Conservation (phyloP, 2,329 filamentous ascomycete species). For the Verticillium dahliae region DNA sequence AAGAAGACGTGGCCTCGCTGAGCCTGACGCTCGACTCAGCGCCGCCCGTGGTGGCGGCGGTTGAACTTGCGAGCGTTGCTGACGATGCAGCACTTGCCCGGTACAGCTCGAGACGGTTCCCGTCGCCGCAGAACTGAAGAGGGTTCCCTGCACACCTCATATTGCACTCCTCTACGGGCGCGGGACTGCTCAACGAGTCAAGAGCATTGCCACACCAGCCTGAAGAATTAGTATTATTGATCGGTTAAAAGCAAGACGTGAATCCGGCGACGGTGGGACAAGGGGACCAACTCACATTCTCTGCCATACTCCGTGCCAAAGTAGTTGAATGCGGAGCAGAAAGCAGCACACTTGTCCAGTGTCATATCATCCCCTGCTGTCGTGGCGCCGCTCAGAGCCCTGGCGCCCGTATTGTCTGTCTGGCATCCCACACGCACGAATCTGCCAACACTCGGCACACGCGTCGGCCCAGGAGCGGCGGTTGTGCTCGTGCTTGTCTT, state of each 20-base stretch:
- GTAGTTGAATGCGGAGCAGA: slow-evolving; percentile 27
- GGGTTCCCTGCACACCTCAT: slow-evolving; percentile 28
- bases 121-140: slow-evolving; percentile 30
- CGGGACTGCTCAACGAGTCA: slow-evolving; percentile 21
- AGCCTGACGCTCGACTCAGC: background rate
- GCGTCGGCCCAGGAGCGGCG: slow-evolving; percentile 22
- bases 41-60: background rate
- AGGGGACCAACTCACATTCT: slow-evolving; percentile 20
- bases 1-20: background rate
- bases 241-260: no score
- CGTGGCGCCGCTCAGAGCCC: slow-evolving; percentile 26
- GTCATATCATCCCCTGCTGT: slow-evolving; percentile 29
- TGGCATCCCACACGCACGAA: slow-evolving; percentile 33
- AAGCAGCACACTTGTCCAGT: slow-evolving; percentile 27
- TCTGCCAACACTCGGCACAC: slow-evolving; percentile 22
- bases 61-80: slow-evolving; percentile 5
- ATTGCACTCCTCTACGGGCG: slow-evolving; percentile 25
- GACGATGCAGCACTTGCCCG: slow-evolving; percentile 6
- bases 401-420: slow-evolving; percentile 25
- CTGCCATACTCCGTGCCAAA: slow-evolving; percentile 30
- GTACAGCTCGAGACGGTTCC: slow-evolving; percentile 30
- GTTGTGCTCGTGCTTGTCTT: slow-evolving; percentile 14
- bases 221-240: slow-evolving; percentile 1
- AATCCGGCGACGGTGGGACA: background rate
- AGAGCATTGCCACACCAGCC: slow-evolving; percentile 32